Evolutionary conservation across 495 filamentous ascomycete genomes (phyloP), one percentile per base, ranked within the genome.

Genomic region (Lophium mytilinum): DNA sequence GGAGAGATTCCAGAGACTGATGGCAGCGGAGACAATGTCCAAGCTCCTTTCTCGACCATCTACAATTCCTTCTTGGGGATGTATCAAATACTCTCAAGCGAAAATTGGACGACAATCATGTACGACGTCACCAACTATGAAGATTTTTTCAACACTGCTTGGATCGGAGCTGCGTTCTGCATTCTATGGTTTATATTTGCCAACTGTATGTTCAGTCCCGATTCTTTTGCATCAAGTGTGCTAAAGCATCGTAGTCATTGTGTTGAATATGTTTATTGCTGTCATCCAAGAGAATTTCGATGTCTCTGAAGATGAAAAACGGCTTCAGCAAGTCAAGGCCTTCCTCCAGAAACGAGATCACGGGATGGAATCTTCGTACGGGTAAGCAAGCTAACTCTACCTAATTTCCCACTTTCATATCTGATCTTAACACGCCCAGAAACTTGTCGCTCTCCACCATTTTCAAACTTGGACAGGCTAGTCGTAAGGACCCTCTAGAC

Each of bases 241-340:
- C 52, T 56, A 37, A 62, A 37, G 48, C 17, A 11, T 43, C 11
- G 18, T 42, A 64, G 62, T 97, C 68, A 96, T 99, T 74, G 80
- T 97, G 45, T 75, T 99, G 76, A 99, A 96, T 68, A 99, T 99
- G 93, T 99, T 99, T 74, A 99, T 99, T 87, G 93, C 93, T 73
- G 93, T 99, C 73, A 96, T 99, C 56, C 93, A 99, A 71, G 93
- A 99, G 69, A 99, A 95, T 68, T 99, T 99, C 68, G 93, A 99
- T 72, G 90, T 99, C n/a, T 91, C 90, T 8, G 93, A 99, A 70
- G 94, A 99, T 66, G 89, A 96, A 72, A 99, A 99, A 70, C 90
- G 93, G 24, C 75, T 96, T 55, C 87, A 96, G 65, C 93, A 99
- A 73, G 89, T 99, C 50, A 88, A 88, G 64, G 84, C 91, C 6